Evolutionary conservation across 2,329 filamentous ascomycete genomes (phyloP).

Genomic region (Aspergillus brasiliensis): DNA sequence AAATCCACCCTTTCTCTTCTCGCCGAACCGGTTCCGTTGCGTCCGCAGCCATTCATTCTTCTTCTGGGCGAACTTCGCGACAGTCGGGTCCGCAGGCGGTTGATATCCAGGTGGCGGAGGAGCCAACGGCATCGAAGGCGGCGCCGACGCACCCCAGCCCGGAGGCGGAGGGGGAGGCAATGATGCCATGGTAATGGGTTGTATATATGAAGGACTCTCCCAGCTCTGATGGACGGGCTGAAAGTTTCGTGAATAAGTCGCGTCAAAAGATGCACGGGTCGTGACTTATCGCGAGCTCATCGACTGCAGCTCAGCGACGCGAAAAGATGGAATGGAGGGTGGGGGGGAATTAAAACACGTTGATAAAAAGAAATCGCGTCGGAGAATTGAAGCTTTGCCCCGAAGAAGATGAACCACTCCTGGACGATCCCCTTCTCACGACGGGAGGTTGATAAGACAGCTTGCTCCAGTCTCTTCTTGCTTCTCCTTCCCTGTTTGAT

Average conservation of each 20-base stretch:
- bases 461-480: constrained; percentile 17
- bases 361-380: constrained; percentile 5
- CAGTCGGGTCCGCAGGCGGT: constrained; percentile 76
- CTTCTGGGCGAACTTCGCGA: constrained; percentile 96
- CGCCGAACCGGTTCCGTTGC: constrained; percentile 89
- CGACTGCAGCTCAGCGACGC: constrained; percentile 6
- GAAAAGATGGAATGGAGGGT: not conserved
- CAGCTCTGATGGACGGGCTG: constrained; percentile 29
- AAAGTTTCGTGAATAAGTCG: constrained; percentile 31
- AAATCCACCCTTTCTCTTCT: constrained; percentile 95
- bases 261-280: constrained; percentile 33
- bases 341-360: not conserved
- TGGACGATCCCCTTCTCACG: constrained; percentile 31
- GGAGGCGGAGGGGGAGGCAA: constrained; percentile 69
- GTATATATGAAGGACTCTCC: constrained; percentile 15
- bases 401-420: constrained; percentile 23
- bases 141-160: constrained; percentile 60
- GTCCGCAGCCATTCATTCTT: constrained; percentile 97
- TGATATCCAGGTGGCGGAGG: constrained; percentile 86
- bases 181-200: constrained; percentile 54
- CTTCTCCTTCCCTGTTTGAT: constrained; percentile 19
- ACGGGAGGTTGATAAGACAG: constrained; percentile 27
- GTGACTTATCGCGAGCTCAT: constrained; percentile 22
- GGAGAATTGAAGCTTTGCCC: constrained; percentile 15
- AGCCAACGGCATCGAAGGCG: constrained; percentile 57